Evolutionary conservation across 1,284 basidiomycete genomes (phyloP).

Genomic region (Meripilus lineatus): DNA sequence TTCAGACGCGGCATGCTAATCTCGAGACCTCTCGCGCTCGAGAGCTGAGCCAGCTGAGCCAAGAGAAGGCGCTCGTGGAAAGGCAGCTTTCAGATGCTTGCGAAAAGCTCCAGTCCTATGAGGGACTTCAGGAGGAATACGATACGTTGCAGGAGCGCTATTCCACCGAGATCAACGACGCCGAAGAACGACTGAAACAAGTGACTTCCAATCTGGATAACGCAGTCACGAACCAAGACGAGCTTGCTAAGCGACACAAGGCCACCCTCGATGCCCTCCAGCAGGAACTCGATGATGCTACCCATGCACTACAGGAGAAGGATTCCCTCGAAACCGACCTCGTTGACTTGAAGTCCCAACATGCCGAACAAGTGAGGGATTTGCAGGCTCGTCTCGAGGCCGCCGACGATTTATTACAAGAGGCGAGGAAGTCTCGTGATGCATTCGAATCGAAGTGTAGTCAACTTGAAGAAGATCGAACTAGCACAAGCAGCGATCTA

Average conservation of each 20-base stretch:
- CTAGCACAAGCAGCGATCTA: constrained; percentile 23
- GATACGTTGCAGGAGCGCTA: constrained; percentile 13
- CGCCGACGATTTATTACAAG: constrained; percentile 6
- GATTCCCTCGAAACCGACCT: constrained; percentile 14
- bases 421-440: constrained; percentile 24
- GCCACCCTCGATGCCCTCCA: constrained; percentile 12
- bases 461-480: constrained; percentile 25
- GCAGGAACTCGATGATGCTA: constrained; percentile 10
- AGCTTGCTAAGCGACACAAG: constrained; percentile 7
- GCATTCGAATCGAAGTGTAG: constrained; percentile 26
- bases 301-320: constrained; percentile 16
- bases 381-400: constrained; percentile 18
- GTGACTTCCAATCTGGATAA: constrained; percentile 1
- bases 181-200: constrained; percentile 8
- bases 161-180: constrained; percentile 5
- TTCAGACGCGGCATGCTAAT: constrained; percentile 25
- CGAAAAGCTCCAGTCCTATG: constrained; percentile 16
- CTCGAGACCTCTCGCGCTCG: constrained; percentile 15
- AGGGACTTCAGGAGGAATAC: constrained; percentile 17
- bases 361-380: constrained; percentile 14
- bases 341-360: constrained; percentile 7
- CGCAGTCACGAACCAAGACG: background rate
- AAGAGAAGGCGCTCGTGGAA: constrained; percentile 20
- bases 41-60: constrained; percentile 17
- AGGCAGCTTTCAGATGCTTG: constrained; percentile 19